Evolutionary conservation across 345 rosid genomes (phyloP), one percentile per base, ranked within the genome.

Genomic region (Salix koriyanagi): DNA sequence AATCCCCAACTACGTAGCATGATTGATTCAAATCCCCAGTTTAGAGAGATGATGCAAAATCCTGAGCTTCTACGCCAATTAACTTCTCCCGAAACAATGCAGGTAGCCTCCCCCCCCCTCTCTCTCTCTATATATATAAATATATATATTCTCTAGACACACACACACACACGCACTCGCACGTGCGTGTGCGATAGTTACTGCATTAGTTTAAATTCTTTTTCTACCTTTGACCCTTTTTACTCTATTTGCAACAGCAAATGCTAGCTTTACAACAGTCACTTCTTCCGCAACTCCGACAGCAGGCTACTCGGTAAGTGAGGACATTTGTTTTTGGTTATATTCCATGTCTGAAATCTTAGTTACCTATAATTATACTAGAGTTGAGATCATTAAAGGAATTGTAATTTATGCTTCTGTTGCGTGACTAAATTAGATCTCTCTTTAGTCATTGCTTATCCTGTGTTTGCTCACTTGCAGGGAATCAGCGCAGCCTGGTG

Each of bases 11-110:
- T 84, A 72, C 89, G 84, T 7, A 75, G 81, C 85, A 74, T 88
- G 84, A 70, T 80, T 69, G 91, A 89, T 80, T 78, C 80, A 65
- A 87, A 86, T 82, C 81, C 90, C 77, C 92, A 87, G 74, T 64
- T 86, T 78, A 85, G 90, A 81, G 91, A 89, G 78, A 84, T 85
- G 86, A 77, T 87, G 88, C 92, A 89, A 83, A 90, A 86, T 72
- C 88, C 91, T 19, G 92, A 89, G 77, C 62, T 86, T 86, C 89
- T 88, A 82, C 87, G 88, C 48, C 91, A 88, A 80, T 80, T 87
- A 76, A 85, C 89, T 72, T 84, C 88, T 70, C 91, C 90, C 5
- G 90, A 86, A 81, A 87, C 85, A 18, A 77, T 87, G 87, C 93
- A 88, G 91, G 93, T 86, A 75, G 3, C 14, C 14, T 1, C 28